Evolutionary conservation across 2,329 filamentous ascomycete genomes (phyloP).

Genomic region (Diaporthe destruens): DNA sequence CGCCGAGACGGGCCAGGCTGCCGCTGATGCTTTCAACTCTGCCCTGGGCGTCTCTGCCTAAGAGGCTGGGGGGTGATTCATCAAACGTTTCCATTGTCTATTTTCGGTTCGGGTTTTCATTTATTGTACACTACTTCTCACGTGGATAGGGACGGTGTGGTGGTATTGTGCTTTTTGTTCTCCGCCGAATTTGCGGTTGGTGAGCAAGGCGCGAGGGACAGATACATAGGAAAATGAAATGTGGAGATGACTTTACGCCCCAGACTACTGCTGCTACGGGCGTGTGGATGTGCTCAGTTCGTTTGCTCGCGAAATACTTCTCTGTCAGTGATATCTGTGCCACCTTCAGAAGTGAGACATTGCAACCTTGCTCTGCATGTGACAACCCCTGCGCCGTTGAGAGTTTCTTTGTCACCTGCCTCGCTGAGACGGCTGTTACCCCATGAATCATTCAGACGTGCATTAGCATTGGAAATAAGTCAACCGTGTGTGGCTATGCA

Average conservation of each 20-base stretch:
- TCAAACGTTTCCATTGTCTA: conserved; percentile 2
- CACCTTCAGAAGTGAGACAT: background rate
- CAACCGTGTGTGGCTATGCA: background rate
- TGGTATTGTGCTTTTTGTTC: background rate
- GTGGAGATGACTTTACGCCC: conserved; percentile 24
- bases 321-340: background rate
- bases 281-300: too few relatives aligned
- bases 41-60: conserved; percentile 51
- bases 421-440: conserved; percentile 1
- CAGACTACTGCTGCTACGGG: background rate
- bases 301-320: rapidly evolving
- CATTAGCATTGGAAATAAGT: background rate
- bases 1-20: conserved; percentile 51
- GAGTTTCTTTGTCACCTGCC: background rate
- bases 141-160: background rate
- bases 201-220: conserved; percentile 13
- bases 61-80: conserved; percentile 33
- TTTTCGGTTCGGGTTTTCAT: background rate
- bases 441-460: background rate
- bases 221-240: conserved; percentile 14
- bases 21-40: conserved; percentile 55
- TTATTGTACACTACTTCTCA: conserved; percentile 8
- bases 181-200: background rate
- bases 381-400: background rate
- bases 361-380: background rate